phyloP scores from a whole-genome alignment of 345 rosid genomes.

The Dipteronia dyeriana region DNA sequence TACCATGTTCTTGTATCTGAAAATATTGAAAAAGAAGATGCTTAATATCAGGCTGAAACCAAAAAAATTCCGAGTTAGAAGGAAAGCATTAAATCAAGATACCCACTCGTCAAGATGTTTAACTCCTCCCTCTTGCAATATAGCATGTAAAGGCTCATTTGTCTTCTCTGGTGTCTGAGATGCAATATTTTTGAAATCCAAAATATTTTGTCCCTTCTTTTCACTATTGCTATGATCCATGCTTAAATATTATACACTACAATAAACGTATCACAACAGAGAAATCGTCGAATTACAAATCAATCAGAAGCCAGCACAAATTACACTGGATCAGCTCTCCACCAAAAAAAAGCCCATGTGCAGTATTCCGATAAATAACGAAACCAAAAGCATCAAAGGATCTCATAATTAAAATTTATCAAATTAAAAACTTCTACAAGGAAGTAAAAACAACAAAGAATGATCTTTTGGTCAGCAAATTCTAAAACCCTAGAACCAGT shows the following conservation, averaged over 20 bases:
- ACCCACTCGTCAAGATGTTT: slow-evolving; percentile 29
- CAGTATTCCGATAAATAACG: background rate
- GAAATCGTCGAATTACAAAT: too few relatives aligned
- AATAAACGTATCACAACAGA: background rate
- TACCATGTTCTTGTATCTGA: slow-evolving; percentile 34
- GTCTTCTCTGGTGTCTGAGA: slow-evolving; percentile 45
- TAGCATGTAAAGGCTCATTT: slow-evolving; percentile 17
- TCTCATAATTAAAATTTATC: background rate
- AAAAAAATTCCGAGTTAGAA: background rate
- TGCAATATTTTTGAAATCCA: slow-evolving; percentile 18
- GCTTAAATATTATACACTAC: background rate
- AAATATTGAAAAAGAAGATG: background rate
- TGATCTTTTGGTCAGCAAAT: background rate
- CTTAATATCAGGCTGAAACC: background rate
- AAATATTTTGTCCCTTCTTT: slow-evolving; percentile 1
- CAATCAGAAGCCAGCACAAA: background rate
- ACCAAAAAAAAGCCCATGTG: too few relatives aligned
- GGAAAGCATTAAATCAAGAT: background rate
- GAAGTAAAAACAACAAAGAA: too few relatives aligned
- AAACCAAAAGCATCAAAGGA: background rate
- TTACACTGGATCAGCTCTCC: too few relatives aligned
- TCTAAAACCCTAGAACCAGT: background rate
- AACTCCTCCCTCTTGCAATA: slow-evolving; percentile 17
- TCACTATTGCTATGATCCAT: slow-evolving; percentile 33
- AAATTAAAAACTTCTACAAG: too few relatives aligned